Conservation (phyloP, 2,329 filamentous ascomycete species). For the Pestalotiopsis sp. region DNA sequence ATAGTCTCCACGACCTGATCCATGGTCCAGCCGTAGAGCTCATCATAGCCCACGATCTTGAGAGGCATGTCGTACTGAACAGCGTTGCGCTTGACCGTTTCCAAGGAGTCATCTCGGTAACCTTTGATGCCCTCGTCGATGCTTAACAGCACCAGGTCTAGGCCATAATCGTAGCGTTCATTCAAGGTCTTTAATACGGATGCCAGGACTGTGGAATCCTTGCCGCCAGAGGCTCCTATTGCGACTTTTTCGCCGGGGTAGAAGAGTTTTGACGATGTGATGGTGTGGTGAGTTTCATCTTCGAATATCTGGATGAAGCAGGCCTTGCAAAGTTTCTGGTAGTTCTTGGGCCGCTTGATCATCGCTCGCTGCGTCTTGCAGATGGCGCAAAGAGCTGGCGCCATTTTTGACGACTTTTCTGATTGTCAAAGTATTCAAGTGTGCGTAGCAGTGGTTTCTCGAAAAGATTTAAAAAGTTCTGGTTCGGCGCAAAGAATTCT, state of each 20-base stretch:
- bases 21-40: conserved; percentile 99
- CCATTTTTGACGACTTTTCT: conserved; percentile 56
- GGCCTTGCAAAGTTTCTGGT: conserved; percentile 85
- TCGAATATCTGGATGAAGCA: conserved; percentile 92
- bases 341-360: conserved; percentile 92
- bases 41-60: conserved; percentile 88
- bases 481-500: background rate
- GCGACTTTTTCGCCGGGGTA: conserved; percentile 81
- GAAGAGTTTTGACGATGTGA: conserved; percentile 81
- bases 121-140: conserved; percentile 98
- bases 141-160: conserved; percentile 84
- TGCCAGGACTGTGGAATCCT: conserved; percentile 94
- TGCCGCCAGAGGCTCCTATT: conserved; percentile 94
- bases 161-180: conserved; percentile 81
- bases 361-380: conserved; percentile 80
- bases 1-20: conserved; percentile 96
- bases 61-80: conserved; percentile 88
- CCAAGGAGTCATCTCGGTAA: conserved; percentile 92
- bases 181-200: conserved; percentile 95
- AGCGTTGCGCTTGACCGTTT: conserved; percentile 95
- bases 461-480: background rate
- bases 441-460: background rate
- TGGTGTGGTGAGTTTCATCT: conserved; percentile 91
- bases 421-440: background rate
- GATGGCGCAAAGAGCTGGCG: conserved; percentile 73